Conservation (phyloP, 306 rosid genomes). For the Carpinus viminea region DNA sequence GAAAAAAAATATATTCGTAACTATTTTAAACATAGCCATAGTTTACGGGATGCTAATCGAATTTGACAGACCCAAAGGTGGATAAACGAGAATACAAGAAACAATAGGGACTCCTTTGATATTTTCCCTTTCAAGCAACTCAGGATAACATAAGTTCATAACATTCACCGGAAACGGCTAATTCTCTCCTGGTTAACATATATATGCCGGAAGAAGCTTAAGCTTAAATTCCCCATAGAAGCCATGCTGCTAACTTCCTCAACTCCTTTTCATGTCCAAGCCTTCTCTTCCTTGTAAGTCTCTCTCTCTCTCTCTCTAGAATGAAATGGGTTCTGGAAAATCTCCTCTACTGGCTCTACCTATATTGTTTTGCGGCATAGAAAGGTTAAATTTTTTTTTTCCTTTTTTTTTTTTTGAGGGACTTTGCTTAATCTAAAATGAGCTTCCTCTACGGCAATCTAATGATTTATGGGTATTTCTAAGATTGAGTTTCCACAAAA, state of each 20-base stretch:
- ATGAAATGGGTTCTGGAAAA: neutral
- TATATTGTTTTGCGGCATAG: too few relatives aligned
- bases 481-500: neutral
- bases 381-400: too few relatives aligned
- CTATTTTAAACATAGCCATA: too few relatives aligned
- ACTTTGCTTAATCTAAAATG: neutral
- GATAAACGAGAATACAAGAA: constrained; percentile 17
- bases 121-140: neutral
- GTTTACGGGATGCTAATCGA: neutral
- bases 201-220: constrained; percentile 13
- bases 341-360: too few relatives aligned
- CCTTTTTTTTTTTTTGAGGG: neutral
- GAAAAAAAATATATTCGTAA: too few relatives aligned
- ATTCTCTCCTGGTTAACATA: neutral
- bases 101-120: constrained; percentile 4
- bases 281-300: constrained; percentile 50
- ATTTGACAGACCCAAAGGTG: neutral
- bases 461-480: neutral
- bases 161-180: constrained; percentile 1
- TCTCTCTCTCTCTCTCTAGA: constrained; percentile 16
- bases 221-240: constrained; percentile 6
- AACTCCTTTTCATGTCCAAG: constrained; percentile 21
- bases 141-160: constrained; percentile 37
- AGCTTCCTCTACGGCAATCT: neutral
- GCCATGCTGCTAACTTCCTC: constrained; percentile 46